Base-by-base conservation (phyloP, 2,329 filamentous ascomycete genomes). In the Aspergillus sp. region DNA sequence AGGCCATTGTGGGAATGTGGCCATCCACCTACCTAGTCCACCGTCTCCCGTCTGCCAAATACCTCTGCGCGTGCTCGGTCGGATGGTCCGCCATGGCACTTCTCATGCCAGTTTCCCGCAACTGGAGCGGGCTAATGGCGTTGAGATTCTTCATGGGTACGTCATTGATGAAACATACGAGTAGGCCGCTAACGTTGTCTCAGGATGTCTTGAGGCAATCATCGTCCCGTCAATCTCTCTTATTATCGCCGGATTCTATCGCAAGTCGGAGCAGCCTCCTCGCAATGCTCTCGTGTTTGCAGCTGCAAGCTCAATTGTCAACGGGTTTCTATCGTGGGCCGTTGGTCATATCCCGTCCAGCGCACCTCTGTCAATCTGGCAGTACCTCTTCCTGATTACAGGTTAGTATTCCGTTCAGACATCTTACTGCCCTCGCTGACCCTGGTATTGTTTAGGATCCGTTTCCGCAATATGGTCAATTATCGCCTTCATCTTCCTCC, bases 81-180 rank as follows among this genome's bases (percentile, higher is more conserved):
- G 84, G 81, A n/a, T 86, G 84, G 84, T 85, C 84, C 9, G 46
- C 52, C 30, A 60, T 71, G 59, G 65, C 83, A 57, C 59, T 22
- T 51, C 45, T 54, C 22, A 61, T 46, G 45, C 62, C 38, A 0
- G 51, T 60, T 8, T 58, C 62, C 2, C 49, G 31, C 3, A 57
- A 61, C 51, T 64, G 57, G 38, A 38, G 46, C 28, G 59, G 62
- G 2, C 22, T 61, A 22, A 64, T 64, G 58, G 59, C 50, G 6
- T 11, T 56, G n/a, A 45, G 58, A 3, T 64, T 64, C 46, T 57
- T 64, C 25, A 57, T 57, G 54, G 54, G 54, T 50, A 50, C 3
- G 45, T 3, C 5, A 15, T 11, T 15, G 15, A 41, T 41, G 9
- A 41, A 41, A 11, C 9, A 41, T 41, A 4, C 4, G n/a, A 6